Conservation (phyloP, 2,329 filamentous ascomycete genomes). For the Dactylonectria estremocensis region DNA sequence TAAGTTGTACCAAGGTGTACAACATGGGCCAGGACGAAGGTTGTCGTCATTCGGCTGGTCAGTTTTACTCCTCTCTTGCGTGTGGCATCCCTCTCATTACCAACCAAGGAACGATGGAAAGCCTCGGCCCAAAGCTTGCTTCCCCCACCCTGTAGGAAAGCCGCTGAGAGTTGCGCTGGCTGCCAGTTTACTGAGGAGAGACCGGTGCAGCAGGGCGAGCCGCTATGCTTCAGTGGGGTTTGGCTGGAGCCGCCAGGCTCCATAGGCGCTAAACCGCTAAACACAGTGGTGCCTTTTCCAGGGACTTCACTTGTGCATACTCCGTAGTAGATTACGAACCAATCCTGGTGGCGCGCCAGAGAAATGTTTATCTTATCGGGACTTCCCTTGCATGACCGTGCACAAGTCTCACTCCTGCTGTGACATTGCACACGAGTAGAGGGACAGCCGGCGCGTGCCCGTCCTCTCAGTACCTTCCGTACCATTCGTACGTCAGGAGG, state of each 20-base stretch:
- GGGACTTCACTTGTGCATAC: not conserved
- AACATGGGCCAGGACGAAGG: not conserved
- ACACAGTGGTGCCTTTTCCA: not conserved
- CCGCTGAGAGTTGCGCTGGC: not conserved
- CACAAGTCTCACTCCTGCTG: constrained; percentile 2
- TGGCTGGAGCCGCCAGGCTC: not conserved
- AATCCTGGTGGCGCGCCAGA: not conserved
- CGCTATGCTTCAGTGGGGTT: not conserved
- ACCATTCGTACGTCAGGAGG: constrained; percentile 15
- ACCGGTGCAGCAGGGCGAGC: not conserved
- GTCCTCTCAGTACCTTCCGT: constrained; percentile 14
- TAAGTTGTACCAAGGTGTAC: not conserved
- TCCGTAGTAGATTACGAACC: too few species aligned
- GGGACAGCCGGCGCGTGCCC: constrained; percentile 7
- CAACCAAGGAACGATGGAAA: constrained; percentile 29
- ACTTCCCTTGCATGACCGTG: constrained; percentile 14
- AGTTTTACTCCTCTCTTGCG: constrained; percentile 6
- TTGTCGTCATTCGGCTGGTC: constrained; percentile 31
- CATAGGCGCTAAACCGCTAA: not conserved
- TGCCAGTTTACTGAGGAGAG: not conserved
- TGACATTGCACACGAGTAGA: not conserved
- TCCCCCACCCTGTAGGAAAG: not conserved
- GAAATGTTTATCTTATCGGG: constrained; percentile 29
- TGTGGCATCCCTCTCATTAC: not conserved
- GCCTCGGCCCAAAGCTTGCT: constrained; percentile 39